Evolutionary conservation across 2,329 filamentous ascomycete genomes (phyloP), one percentile per base, ranked within the genome.

Genomic region (Hymenoscyphus fructigenus): DNA sequence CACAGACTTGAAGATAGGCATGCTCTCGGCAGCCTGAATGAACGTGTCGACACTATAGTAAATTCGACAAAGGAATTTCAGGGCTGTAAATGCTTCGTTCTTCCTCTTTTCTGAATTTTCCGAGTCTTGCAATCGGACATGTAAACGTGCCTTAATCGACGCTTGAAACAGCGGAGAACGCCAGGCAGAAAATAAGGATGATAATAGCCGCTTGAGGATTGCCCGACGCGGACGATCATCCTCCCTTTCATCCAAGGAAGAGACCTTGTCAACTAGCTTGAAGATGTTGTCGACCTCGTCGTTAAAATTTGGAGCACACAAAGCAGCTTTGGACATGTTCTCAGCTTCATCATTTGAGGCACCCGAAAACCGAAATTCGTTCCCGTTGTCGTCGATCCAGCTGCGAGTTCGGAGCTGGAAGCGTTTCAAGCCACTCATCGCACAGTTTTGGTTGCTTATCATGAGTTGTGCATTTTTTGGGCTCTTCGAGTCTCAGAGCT

Each of bases 151-250:
- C 29, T 58, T 58, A 2, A 58, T 58, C 56, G 6, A 58, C n/a
- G 56, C 56, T 58, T 58, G 6, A 58, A 58, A 5, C 56, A 5
- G 23, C 3, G 29, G 26, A 32, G 56, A 58, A 6, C 56, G 23
- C 61, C 38, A 63, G 61, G 59, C 55, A 63, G 61, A 58, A 63
- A 63, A 63, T 47, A 63, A 63, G 55, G 61, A 63, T 41, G 61
- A 53, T 59, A 63, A 59, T 58, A 63, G 61, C 61, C 59, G 53
- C 53, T 63, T 63, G 14, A 63, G 61, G 34, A 63, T 44, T 58
- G 17, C 61, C 61, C 9, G 53, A 59, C 36, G 3, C 28, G 5
- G 5, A 29, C 5, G 3, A 29, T 29, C 28, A 59, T 58, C 53
- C 53, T 63, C 61, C 14, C 59, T 63, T 59, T 59, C 55, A 59